phyloP scores from a whole-genome alignment of 2,329 filamentous ascomycete genomes.

The Lasiodiplodia citricola region DNA sequence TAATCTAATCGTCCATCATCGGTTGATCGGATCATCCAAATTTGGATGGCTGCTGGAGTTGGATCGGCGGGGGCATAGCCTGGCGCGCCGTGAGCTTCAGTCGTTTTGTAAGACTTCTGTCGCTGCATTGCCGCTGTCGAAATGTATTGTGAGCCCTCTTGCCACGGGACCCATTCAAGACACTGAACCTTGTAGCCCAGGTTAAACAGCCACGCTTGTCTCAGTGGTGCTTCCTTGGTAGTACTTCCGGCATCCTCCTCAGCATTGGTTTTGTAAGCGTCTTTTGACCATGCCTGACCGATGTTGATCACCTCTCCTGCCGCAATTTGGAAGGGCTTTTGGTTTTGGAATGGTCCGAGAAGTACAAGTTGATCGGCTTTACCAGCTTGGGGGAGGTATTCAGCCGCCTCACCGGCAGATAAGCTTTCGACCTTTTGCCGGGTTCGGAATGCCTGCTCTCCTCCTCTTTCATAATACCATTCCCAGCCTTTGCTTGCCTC shows the following conservation, averaged over 20 bases:
- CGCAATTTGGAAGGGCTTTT: conserved; percentile 49
- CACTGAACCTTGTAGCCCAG: conserved; percentile 60
- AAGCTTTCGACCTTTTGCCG: conserved; percentile 49
- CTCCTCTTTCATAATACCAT: conserved; percentile 57
- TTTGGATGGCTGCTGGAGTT: conserved; percentile 58
- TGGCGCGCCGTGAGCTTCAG: conserved; percentile 43
- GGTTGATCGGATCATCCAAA: conserved; percentile 54
- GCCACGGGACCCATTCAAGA: conserved; percentile 50
- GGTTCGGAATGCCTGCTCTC: conserved; percentile 48
- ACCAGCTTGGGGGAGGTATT: conserved; percentile 49
- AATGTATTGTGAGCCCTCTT: conserved; percentile 58
- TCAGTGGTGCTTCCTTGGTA: conserved; percentile 39
- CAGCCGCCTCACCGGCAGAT: conserved; percentile 42
- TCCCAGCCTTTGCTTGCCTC: conserved; percentile 57
- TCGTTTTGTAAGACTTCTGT: conserved; percentile 36
- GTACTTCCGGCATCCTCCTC: background rate
- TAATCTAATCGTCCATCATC: conserved; percentile 50
- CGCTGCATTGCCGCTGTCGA: conserved; percentile 50
- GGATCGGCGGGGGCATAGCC: conserved; percentile 35
- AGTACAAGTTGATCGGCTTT: conserved; percentile 47
- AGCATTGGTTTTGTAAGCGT: conserved; percentile 28
- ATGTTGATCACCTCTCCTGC: conserved; percentile 52
- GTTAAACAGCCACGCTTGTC: conserved; percentile 61
- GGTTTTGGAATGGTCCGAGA: conserved; percentile 55
- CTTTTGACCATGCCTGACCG: conserved; percentile 48